These are phyloP conservation scores for Aspergillus sclerotioniger DNA, from an alignment of 495 filamentous ascomycete genomes.

Conservation along the genomic window DNA sequence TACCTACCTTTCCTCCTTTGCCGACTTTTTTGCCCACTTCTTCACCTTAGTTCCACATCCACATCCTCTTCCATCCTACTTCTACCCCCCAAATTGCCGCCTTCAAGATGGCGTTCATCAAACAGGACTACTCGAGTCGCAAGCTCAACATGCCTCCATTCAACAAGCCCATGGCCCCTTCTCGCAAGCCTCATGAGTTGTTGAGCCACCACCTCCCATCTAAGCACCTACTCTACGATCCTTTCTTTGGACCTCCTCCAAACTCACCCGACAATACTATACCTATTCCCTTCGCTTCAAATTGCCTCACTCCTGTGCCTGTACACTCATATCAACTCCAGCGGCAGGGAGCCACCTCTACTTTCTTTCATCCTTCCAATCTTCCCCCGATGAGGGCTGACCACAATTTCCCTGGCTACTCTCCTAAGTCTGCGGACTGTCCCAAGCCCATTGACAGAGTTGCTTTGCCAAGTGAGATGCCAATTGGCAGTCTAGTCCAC, in stretches of 20 bases:
- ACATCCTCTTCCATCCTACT: neutral
- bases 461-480: constrained; percentile 22
- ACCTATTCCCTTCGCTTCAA: neutral
- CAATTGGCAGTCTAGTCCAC: constrained; percentile 24
- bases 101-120: neutral
- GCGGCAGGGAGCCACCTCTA: neutral
- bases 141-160: neutral
- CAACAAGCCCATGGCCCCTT: neutral
- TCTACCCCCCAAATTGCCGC: neutral
- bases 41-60: no score
- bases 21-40: neutral
- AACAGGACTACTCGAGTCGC: neutral
- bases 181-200: no score
- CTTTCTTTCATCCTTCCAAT: neutral
- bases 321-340: neutral
- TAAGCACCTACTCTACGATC: neutral
- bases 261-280: neutral
- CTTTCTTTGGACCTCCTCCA: neutral
- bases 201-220: neutral
- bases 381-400: neutral
- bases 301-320: neutral
- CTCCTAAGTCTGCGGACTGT: neutral
- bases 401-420: neutral
- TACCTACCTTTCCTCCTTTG: neutral
- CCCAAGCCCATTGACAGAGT: constrained; percentile 10